Conservation (phyloP, 2,329 filamentous ascomycete genomes). For the Xylaria digitata region DNA sequence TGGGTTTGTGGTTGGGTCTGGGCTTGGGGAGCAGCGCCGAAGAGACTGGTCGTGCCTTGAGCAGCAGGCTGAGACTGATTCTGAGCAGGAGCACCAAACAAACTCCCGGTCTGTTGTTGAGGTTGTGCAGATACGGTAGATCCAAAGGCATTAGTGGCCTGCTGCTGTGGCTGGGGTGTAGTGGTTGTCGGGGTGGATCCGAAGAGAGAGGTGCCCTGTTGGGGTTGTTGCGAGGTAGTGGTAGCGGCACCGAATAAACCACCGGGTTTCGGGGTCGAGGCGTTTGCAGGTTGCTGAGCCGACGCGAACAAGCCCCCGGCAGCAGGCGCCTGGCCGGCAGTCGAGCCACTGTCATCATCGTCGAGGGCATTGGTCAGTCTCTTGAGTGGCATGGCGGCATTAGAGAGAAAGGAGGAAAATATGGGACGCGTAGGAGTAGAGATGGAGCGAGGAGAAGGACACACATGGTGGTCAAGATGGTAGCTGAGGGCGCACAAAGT, state of each 20-base stretch:
- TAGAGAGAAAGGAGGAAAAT: too few species aligned
- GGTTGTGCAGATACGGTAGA: slow-evolving; percentile 44
- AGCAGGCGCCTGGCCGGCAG: slow-evolving; percentile 50
- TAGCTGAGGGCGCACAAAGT: slow-evolving; percentile 14
- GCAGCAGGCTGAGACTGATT: slow-evolving; percentile 38
- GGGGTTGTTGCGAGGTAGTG: slow-evolving; percentile 44
- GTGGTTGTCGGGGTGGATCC: slow-evolving; percentile 42
- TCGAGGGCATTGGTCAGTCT: slow-evolving; percentile 32
- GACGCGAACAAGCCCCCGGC: slow-evolving; percentile 50
- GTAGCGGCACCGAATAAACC: slow-evolving; percentile 50
- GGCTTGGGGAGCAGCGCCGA: slow-evolving; percentile 35
- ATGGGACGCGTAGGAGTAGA: not conserved
- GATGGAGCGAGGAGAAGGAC: not conserved
- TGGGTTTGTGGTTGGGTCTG: slow-evolving; percentile 10
- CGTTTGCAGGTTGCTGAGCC: slow-evolving; percentile 37
- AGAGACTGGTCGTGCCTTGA: slow-evolving; percentile 40
- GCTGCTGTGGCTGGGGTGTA: slow-evolving; percentile 42
- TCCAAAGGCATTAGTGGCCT: slow-evolving; percentile 50
- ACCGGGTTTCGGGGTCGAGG: slow-evolving; percentile 43
- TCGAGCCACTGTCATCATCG: slow-evolving; percentile 44
- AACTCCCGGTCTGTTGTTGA: slow-evolving; percentile 36
- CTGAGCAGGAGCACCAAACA: slow-evolving; percentile 43
- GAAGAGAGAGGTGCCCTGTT: slow-evolving; percentile 50
- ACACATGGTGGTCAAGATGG: not conserved
- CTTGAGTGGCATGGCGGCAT: slow-evolving; percentile 36